Conservation (phyloP, 768 basidiomycete species). For the Myochromella boudieri region DNA sequence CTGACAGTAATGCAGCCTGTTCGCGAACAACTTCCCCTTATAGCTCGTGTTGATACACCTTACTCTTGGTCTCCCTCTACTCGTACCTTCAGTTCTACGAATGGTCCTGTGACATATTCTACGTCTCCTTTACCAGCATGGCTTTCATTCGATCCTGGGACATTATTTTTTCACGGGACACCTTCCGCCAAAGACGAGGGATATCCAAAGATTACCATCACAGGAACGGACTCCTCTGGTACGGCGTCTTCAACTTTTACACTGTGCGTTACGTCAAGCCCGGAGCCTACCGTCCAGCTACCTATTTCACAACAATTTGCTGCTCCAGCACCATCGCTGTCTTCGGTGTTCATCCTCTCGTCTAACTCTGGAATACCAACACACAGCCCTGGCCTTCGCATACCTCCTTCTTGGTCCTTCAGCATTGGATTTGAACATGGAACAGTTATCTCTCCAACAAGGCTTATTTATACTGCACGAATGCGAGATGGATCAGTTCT, state of each 20-base stretch:
- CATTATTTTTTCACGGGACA: conserved; percentile 65
- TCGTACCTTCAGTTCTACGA: conserved; percentile 59
- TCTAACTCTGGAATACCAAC: conserved; percentile 55
- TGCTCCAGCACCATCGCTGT: conserved; percentile 59
- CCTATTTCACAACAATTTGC: conserved; percentile 63
- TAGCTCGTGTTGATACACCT: conserved; percentile 64
- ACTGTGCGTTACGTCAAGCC: conserved; percentile 54
- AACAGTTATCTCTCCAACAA: conserved; percentile 52
- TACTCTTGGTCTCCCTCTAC: conserved; percentile 73
- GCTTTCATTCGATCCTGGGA: conserved; percentile 68
- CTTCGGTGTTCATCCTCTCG: conserved; percentile 73
- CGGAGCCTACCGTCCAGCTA: conserved; percentile 52
- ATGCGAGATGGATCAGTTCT: conserved; percentile 67
- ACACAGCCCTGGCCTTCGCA: conserved; percentile 57
- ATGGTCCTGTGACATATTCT: conserved; percentile 47
- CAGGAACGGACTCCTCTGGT: conserved; percentile 54
- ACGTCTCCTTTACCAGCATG: conserved; percentile 66
- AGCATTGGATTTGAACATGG: conserved; percentile 77
- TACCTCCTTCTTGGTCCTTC: conserved; percentile 86
- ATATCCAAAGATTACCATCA: conserved; percentile 56
- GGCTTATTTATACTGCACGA: conserved; percentile 62
- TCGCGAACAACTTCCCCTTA: conserved; percentile 70
- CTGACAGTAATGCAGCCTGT: conserved; percentile 60
- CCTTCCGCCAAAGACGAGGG: conserved; percentile 67
- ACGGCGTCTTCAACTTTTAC: conserved; percentile 52